phyloP scores from a whole-genome alignment of 116 monocot genomes.

The Cymodocea nodosa region DNA sequence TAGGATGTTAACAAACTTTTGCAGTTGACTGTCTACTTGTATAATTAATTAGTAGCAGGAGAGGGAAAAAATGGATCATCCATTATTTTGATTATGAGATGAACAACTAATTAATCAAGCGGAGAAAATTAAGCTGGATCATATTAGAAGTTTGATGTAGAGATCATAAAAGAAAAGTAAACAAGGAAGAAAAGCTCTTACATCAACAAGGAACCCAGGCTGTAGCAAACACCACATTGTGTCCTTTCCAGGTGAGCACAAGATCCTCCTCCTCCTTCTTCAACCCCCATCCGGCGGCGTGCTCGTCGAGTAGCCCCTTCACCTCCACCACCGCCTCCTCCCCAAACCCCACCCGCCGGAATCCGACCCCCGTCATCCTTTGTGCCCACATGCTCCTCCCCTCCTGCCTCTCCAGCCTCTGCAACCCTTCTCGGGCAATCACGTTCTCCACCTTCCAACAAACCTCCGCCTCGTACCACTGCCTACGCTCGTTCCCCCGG shows the following conservation, averaged over 20 bases:
- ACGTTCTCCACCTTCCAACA: conserved; percentile 73
- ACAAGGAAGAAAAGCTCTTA: background rate
- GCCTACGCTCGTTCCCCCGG: conserved; percentile 33
- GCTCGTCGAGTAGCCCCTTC: conserved; percentile 49
- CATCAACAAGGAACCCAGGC: conserved; percentile 41
- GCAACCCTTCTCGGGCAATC: conserved; percentile 37
- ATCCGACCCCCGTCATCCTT: conserved; percentile 45
- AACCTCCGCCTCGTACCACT: conserved; percentile 56
- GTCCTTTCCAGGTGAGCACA: conserved; percentile 82
- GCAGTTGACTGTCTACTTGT: too few relatives aligned
- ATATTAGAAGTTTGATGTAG: too few relatives aligned
- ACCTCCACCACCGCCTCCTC: conserved; percentile 58
- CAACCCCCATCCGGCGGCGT: conserved; percentile 80
- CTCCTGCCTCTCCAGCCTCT: conserved; percentile 60
- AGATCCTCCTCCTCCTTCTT: conserved; percentile 57
- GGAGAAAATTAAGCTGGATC: too few relatives aligned
- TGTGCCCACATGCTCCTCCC: conserved; percentile 29
- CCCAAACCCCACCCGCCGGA: conserved; percentile 25
- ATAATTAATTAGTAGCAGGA: too few relatives aligned
- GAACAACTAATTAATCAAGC: too few relatives aligned
- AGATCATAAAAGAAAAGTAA: too few relatives aligned
- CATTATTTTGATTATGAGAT: too few relatives aligned
- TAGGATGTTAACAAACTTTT: too few relatives aligned
- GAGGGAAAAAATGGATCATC: too few relatives aligned
- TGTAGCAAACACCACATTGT: conserved; percentile 54